Conservation (phyloP, 2,329 filamentous ascomycete species). For the Claviceps paspali region DNA sequence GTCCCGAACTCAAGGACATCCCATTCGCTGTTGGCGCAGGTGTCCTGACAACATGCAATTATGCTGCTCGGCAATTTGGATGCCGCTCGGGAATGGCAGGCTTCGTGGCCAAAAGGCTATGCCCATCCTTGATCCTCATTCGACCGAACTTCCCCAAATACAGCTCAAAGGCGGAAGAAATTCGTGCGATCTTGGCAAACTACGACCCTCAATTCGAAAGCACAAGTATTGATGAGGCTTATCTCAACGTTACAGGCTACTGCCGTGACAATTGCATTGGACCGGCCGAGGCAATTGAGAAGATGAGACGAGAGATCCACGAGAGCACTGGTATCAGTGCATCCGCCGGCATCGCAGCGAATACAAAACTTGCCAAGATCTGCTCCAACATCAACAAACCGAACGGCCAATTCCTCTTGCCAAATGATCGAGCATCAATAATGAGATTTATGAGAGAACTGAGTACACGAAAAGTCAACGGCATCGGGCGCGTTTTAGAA, state of each 20-base stretch:
- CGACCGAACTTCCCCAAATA: constrained; percentile 87
- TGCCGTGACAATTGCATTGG: constrained; percentile 52
- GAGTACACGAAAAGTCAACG: constrained; percentile 82
- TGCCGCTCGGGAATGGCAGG: constrained; percentile 91
- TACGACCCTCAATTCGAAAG: constrained; percentile 89
- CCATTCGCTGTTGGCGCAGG: constrained; percentile 79
- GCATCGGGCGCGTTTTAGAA: constrained; percentile 86
- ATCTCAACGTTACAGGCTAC: constrained; percentile 85
- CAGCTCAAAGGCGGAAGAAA: constrained; percentile 73
- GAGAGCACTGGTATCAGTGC: constrained; percentile 71
- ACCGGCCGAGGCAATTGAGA: constrained; percentile 58
- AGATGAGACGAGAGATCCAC: constrained; percentile 63
- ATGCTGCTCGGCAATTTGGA: constrained; percentile 76
- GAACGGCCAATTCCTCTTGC: constrained; percentile 73
- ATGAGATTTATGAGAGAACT: constrained; percentile 75
- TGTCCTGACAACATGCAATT: constrained; percentile 61
- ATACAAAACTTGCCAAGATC: constrained; percentile 88
- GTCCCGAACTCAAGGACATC: constrained; percentile 69
- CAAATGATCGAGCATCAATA: constrained; percentile 57
- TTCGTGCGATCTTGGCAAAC: constrained; percentile 64
- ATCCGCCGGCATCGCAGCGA: constrained; percentile 86
- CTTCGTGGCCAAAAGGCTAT: constrained; percentile 90
- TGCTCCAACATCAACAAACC: constrained; percentile 93
- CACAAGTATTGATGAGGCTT: constrained; percentile 91
- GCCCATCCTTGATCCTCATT: constrained; percentile 68